Percentiles rank a stretch among this genome's conserved stretches.
phyloP scores from a whole-genome alignment of 805 yeast species.

The Pichia eremophila region DNA sequence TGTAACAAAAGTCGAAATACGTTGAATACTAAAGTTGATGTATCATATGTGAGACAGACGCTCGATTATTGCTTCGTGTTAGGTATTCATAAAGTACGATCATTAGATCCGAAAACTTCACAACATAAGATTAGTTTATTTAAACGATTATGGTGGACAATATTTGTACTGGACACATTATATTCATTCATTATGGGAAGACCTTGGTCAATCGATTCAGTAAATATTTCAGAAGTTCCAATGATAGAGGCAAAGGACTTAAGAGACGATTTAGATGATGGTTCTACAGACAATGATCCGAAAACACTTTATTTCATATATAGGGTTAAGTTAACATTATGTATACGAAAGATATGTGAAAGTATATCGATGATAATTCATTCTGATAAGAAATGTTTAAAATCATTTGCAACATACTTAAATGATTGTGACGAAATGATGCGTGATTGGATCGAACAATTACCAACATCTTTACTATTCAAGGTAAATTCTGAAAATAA shows the following conservation, averaged over 20 bases:
- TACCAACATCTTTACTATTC: slow-evolving; percentile 56
- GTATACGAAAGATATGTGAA: slow-evolving; percentile 46
- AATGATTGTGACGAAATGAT: slow-evolving; percentile 63
- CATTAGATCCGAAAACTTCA: slow-evolving; percentile 14
- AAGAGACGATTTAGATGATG: slow-evolving; percentile 43
- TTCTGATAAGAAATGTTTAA: slow-evolving; percentile 22
- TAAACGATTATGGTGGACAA: slow-evolving; percentile 70
- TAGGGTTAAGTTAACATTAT: slow-evolving; percentile 53
- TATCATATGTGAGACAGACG: slow-evolving; percentile 56
- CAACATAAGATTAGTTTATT: slow-evolving; percentile 26
- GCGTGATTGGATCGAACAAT: slow-evolving; percentile 66
- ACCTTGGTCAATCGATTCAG: slow-evolving; percentile 57
- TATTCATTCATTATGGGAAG: slow-evolving; percentile 64
- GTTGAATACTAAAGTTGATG: slow-evolving; percentile 57
- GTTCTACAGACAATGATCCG: slow-evolving; percentile 17
- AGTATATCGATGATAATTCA: slow-evolving; percentile 5
- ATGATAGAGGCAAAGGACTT: slow-evolving; percentile 60
- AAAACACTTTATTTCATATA: slow-evolving; percentile 53
- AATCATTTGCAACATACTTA: slow-evolving; percentile 26
- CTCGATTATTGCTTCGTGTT: slow-evolving; percentile 63
- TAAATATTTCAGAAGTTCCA: slow-evolving; percentile 63
- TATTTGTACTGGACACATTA: slow-evolving; percentile 58
- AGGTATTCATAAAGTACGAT: slow-evolving; percentile 51
- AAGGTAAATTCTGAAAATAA: slow-evolving; percentile 40
- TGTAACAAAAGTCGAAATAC: slow-evolving; percentile 62